Evolutionary conservation across 306 rosid species (phyloP).

Genomic region (Adenanthera pavonina): DNA sequence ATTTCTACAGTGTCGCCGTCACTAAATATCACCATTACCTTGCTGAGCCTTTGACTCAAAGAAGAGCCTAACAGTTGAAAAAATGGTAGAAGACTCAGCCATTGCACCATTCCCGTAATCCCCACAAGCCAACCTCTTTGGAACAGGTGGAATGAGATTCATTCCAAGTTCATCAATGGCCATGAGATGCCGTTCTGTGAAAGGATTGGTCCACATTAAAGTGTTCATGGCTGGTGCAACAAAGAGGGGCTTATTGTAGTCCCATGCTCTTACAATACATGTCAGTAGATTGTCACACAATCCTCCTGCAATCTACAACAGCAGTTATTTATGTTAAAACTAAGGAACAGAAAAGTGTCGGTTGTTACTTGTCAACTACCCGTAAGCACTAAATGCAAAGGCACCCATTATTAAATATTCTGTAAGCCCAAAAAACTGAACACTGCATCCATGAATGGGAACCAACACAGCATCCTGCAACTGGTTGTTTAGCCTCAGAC

Average conservation of each 20-base stretch:
- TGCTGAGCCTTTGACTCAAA: constrained; percentile 64
- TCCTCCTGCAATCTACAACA: constrained; percentile 76
- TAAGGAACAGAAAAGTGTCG: constrained; percentile 12
- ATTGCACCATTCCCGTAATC: constrained; percentile 97
- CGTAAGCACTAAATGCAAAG: constrained; percentile 8
- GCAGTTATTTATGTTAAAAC: constrained; percentile 24
- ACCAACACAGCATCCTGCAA: neutral
- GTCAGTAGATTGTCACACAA: constrained; percentile 83
- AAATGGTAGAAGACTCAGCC: constrained; percentile 91
- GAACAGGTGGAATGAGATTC: constrained; percentile 72
- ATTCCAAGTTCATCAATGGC: constrained; percentile 75
- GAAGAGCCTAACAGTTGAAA: constrained; percentile 83
- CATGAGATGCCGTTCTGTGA: constrained; percentile 67
- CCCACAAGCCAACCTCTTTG: constrained; percentile 72
- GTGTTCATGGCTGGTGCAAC: constrained; percentile 90
- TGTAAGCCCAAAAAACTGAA: constrained; percentile 24
- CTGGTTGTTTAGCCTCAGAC: neutral
- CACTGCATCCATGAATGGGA: neutral
- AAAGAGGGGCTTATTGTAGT: constrained; percentile 72
- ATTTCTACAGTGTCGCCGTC: constrained; percentile 32
- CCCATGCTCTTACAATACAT: constrained; percentile 88
- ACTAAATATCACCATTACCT: constrained; percentile 47
- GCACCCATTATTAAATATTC: constrained; percentile 5
- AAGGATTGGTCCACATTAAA: constrained; percentile 75
- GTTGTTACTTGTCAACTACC: neutral